These are phyloP conservation scores for Candida odintsovae DNA, from an alignment of 805 yeast genomes.

Conservation along the genomic window DNA sequence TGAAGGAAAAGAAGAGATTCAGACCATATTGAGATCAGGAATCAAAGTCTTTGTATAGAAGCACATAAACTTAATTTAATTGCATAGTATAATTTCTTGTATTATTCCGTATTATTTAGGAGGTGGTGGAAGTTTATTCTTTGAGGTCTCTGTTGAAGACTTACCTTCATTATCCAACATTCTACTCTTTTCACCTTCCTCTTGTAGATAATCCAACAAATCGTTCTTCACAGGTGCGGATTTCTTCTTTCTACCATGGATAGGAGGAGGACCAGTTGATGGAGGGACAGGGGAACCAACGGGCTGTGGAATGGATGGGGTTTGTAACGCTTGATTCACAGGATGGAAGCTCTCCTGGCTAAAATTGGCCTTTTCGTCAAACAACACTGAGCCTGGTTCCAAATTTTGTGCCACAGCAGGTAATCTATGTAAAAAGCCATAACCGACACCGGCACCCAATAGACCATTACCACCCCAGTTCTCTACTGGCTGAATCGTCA, in stretches of 20 bases:
- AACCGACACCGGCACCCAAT: slow-evolving; percentile 92
- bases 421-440: slow-evolving; percentile 81
- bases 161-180: slow-evolving; percentile 30
- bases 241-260: slow-evolving; percentile 23
- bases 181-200: slow-evolving; percentile 36
- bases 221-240: slow-evolving; percentile 17
- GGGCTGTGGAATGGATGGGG: neutral
- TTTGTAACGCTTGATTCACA: neutral
- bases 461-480: slow-evolving; percentile 81
- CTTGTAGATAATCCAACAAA: slow-evolving; percentile 34
- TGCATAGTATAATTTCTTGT: neutral
- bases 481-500: slow-evolving; percentile 68
- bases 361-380: slow-evolving; percentile 24
- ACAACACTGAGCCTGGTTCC: slow-evolving; percentile 34
- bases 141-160: slow-evolving; percentile 10
- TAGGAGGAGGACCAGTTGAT: slow-evolving; percentile 19
- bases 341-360: slow-evolving; percentile 10
- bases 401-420: slow-evolving; percentile 53
- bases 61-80: slow-evolving; percentile 1
- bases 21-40: slow-evolving; percentile 62
- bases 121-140: slow-evolving; percentile 24
- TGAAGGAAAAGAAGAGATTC: slow-evolving; percentile 79
- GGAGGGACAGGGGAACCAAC: neutral
- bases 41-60: no score
- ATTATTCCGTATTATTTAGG: slow-evolving; percentile 17